Evolutionary conservation across 2,329 filamentous ascomycete genomes (phyloP).

Genomic region (Chrysoporthe cubensis): DNA sequence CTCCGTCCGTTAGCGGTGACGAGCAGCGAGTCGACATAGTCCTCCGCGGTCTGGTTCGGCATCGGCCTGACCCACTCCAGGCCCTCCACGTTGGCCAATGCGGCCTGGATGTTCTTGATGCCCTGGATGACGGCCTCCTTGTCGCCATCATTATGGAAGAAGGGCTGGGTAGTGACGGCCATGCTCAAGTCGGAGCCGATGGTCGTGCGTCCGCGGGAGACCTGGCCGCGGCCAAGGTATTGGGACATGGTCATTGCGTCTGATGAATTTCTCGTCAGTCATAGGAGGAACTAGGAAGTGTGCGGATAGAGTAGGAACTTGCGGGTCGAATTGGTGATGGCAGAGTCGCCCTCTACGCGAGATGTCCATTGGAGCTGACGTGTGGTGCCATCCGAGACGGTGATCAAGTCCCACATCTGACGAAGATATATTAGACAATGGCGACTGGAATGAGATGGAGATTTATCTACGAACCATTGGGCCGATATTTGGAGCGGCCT

Average conservation of each 20-base stretch:
- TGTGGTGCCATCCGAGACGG: constrained; percentile 60
- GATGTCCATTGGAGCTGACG: constrained; percentile 70
- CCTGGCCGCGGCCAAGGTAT: constrained; percentile 67
- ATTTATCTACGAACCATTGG: constrained; percentile 44
- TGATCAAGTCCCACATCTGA: constrained; percentile 59
- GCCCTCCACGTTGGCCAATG: constrained; percentile 55
- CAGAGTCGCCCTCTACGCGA: constrained; percentile 44
- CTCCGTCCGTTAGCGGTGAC: constrained; percentile 27
- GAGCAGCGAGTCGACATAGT: constrained; percentile 54
- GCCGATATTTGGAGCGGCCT: constrained; percentile 68
- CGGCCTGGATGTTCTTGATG: constrained; percentile 62
- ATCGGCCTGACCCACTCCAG: constrained; percentile 62
- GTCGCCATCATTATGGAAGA: constrained; percentile 62
- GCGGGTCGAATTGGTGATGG: constrained; percentile 34
- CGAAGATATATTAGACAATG: background rate
- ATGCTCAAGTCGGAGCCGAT: constrained; percentile 63
- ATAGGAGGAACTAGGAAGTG: background rate
- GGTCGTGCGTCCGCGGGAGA: constrained; percentile 64
- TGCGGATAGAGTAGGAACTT: constrained; percentile 13
- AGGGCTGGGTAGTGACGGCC: constrained; percentile 61
- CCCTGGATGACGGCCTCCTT: constrained; percentile 66
- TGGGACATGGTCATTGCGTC: constrained; percentile 58
- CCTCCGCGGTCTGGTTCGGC: constrained; percentile 54
- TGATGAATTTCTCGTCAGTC: constrained; percentile 31
- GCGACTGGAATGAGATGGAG: background rate